Base-by-base conservation (phyloP, 805 yeast genomes). In the Candida corydali region DNA sequence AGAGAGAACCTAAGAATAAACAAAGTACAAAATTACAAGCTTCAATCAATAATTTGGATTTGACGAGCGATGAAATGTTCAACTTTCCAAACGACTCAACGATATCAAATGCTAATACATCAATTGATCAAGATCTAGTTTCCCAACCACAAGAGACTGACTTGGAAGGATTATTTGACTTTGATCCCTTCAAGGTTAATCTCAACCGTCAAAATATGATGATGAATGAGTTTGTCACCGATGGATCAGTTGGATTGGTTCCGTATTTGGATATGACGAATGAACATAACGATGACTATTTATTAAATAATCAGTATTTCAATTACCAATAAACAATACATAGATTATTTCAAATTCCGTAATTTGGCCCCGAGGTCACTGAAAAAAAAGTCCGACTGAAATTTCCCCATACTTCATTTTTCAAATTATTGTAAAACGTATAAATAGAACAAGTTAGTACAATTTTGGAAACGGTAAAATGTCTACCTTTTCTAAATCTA, bases 241-340 rank as follows among this genome's bases (percentile, higher is more conserved):
- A 84, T 59, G 91, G 87, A 1, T 84, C 91, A 0, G 59, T 83
- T 27, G 91, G 91, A 1, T 60, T 84, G 37, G 87, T 85, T 2
- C 83, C 83, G 8, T 70, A 82, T 48, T 57, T 83, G 39, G 82
- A 76, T 10, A 26, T 33, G 36, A 12, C 36, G 11, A 33, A 26
- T 17, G 5, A 19, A 4, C 4, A 12, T 26, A 11, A 24, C 17
- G 36, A 32, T 25, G 29, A 32, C 10, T 19, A 19, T 12, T 12
- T n/a, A 17, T 3, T n/a, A 9, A 16, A 16, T 22, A 12, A 23
- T 15, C 26, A 31, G 11, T 31, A 31, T 31, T 31, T 12, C 17
- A 22, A 16, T 22, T 31, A 31, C 14, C 24, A 29, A 29, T n/a
- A n/a, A n/a, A n/a, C n/a, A n/a, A n/a, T n/a, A n/a, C n/a, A n/a